These are phyloP conservation scores for Typha latifolia DNA, from an alignment of 176 grass and related monocot genomes.

Conservation along the genomic window DNA sequence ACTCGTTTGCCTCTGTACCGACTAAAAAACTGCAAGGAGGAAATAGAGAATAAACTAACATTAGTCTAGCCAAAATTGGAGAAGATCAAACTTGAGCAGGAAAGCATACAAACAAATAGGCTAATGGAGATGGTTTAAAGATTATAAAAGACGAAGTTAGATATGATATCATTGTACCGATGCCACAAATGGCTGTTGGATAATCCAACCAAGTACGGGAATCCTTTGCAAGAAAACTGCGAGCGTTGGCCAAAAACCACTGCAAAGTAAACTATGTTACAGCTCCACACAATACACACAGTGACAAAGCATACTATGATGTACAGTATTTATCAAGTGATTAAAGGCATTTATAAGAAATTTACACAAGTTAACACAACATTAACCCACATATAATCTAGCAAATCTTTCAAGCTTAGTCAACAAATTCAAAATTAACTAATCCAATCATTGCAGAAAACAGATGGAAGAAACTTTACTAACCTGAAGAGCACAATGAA, in stretches of 20 bases:
- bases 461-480: not conserved
- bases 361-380: no score
- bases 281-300: not conserved
- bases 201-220: constrained; percentile 61
- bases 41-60: not conserved
- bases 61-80: not conserved
- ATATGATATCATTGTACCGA: constrained; percentile 35
- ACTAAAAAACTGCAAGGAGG: constrained; percentile 33
- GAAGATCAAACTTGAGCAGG: not conserved
- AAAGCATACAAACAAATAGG: not conserved
- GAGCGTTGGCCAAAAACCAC: constrained; percentile 73
- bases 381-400: no score
- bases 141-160: not conserved
- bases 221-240: constrained; percentile 71
- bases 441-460: no score
- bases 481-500: constrained; percentile 84
- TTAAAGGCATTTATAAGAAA: not conserved
- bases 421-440: no score
- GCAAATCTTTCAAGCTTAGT: no score
- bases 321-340: not conserved
- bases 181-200: constrained; percentile 69
- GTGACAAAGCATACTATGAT: not conserved
- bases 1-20: constrained; percentile 49
- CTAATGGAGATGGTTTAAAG: not conserved
- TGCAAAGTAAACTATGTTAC: constrained; percentile 31